A percentile compares a stretch with the other conserved stretches of the same genome.
These are phyloP conservation scores for Phaeotremella fagi DNA, from an alignment of 768 basidiomycete genomes.

Conservation along the genomic window DNA sequence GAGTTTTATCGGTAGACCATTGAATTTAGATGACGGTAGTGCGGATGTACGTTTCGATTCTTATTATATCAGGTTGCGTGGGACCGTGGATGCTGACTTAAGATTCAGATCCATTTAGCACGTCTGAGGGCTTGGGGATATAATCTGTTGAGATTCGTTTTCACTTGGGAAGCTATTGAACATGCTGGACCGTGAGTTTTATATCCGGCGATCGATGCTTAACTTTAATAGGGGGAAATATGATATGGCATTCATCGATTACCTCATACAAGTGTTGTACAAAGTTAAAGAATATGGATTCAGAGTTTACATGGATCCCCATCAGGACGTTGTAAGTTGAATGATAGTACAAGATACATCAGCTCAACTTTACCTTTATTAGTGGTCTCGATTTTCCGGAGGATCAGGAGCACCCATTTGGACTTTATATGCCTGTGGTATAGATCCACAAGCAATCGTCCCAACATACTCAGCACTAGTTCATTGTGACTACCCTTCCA, in stretches of 20 bases:
- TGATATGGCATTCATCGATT: conserved; percentile 88
- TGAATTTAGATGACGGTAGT: conserved; percentile 69
- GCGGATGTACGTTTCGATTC: conserved; percentile 43
- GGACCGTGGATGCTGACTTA: not conserved
- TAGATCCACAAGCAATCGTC: conserved; percentile 78
- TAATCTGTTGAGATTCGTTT: conserved; percentile 72
- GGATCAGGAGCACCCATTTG: conserved; percentile 93
- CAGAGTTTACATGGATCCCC: conserved; percentile 87
- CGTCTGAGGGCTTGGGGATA: conserved; percentile 89
- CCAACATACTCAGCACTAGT: conserved; percentile 78
- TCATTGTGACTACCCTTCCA: conserved; percentile 78
- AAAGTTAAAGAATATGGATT: conserved; percentile 94
- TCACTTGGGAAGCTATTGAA: conserved; percentile 92
- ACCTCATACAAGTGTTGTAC: conserved; percentile 72
- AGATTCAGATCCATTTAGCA: conserved; percentile 67
- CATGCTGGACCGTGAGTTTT: conserved; percentile 82
- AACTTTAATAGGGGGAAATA: conserved; percentile 64
- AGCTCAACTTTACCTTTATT: not conserved
- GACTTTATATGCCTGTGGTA: conserved; percentile 69
- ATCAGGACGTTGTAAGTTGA: conserved; percentile 83
- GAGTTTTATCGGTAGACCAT: conserved; percentile 68
- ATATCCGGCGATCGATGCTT: not conserved
- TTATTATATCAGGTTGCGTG: not conserved
- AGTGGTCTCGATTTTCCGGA: conserved; percentile 98
- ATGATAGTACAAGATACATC: not conserved